These are phyloP conservation scores for Corymbia maculata DNA, from an alignment of 345 rosid species.

Conservation along the genomic window DNA sequence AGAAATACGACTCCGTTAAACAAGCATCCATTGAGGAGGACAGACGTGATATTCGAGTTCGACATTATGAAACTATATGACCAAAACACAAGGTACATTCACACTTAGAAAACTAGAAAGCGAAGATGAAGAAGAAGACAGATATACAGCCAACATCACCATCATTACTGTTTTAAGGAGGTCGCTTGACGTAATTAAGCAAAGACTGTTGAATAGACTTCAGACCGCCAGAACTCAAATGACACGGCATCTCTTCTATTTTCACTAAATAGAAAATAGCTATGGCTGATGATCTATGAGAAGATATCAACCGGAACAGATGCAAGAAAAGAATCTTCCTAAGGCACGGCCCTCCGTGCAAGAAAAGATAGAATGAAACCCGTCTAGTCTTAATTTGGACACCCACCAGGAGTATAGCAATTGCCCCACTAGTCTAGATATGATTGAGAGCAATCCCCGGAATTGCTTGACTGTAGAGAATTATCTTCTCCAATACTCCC, in stretches of 20 bases:
- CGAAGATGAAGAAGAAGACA: neutral
- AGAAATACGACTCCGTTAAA: neutral
- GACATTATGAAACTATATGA: neutral
- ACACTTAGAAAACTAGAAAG: neutral
- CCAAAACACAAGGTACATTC: neutral
- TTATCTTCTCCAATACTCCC: neutral
- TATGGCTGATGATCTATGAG: neutral
- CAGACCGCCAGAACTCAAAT: neutral
- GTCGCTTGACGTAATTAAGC: neutral
- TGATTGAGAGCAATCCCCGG: neutral
- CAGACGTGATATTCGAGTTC: neutral
- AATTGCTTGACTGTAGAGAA: neutral
- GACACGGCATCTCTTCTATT: neutral
- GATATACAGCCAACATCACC: neutral
- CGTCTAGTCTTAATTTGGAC: neutral
- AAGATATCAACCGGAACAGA: neutral
- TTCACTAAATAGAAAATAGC: neutral
- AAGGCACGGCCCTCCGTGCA: no score
- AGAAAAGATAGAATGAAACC: neutral
- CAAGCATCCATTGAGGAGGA: neutral
- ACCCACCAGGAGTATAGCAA: no score
- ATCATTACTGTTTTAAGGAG: neutral
- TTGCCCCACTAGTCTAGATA: neutral
- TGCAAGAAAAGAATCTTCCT: no score
- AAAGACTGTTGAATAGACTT: neutral